A percentile compares a stretch with the other conserved stretches of the same genome.
Conservation (phyloP, 768 basidiomycete species). For the Leccinum truebloodii region DNA sequence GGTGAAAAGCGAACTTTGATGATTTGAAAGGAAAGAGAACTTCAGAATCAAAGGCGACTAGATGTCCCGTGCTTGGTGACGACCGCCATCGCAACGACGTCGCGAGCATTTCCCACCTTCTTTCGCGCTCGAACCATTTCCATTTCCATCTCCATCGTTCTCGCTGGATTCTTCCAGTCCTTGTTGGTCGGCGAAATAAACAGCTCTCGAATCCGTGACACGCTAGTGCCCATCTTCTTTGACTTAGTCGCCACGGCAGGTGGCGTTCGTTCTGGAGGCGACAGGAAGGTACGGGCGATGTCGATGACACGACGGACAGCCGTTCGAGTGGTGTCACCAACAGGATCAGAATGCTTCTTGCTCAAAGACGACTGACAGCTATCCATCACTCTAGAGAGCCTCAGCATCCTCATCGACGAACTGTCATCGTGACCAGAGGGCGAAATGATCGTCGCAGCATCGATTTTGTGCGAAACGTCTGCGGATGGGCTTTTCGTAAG, state of each 20-base stretch:
- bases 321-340: background rate
- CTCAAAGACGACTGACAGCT: background rate
- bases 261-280: background rate
- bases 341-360: background rate
- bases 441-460: conserved; percentile 3
- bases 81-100: background rate
- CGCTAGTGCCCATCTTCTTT: background rate
- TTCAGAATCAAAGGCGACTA: no score
- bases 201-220: background rate
- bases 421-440: background rate
- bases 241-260: background rate
- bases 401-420: background rate
- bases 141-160: conserved; percentile 13
- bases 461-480: background rate
- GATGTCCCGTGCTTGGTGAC: no score
- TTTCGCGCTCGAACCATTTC: conserved; percentile 8
- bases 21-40: no score
- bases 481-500: no score
- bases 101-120: background rate
- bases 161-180: background rate
- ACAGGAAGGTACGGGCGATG: background rate
- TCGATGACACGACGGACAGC: background rate
- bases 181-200: conserved; percentile 11
- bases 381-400: background rate
- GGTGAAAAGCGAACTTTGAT: no score